Conservation (phyloP, 176 grass and related monocot species). For the Alloteropsis semialata region DNA sequence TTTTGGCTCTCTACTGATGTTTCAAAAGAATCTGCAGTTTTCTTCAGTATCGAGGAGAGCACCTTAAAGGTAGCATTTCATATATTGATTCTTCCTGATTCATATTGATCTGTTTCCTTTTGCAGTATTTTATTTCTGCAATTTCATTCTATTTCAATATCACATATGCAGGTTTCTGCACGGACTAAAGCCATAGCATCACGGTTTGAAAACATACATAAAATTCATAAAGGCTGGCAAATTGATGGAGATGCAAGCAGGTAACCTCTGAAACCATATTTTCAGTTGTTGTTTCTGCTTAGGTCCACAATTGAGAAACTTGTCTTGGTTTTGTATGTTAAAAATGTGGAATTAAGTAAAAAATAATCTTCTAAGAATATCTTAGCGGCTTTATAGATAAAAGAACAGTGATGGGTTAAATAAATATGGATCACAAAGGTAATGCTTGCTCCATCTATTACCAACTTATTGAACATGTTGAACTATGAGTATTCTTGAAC, state of each 20-base stretch:
- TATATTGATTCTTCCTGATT: background rate
- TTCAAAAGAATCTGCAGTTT: constrained; percentile 10
- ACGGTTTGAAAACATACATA: constrained; percentile 10
- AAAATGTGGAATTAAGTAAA: background rate
- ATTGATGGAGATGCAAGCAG: constrained; percentile 5
- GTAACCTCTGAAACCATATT: constrained; percentile 14
- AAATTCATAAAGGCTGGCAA: background rate
- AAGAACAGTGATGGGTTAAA: background rate
- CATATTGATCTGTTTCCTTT: background rate
- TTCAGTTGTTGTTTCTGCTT: background rate
- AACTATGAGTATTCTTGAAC: background rate
- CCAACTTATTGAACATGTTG: background rate
- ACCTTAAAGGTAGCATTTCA: constrained; percentile 12
- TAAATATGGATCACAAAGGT: background rate
- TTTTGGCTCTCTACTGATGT: constrained; percentile 21
- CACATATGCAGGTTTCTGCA: constrained; percentile 9
- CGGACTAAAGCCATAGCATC: constrained; percentile 20
- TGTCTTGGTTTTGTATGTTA: background rate
- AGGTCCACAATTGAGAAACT: background rate
- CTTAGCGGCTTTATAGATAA: background rate
- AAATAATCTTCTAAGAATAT: background rate
- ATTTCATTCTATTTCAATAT: background rate
- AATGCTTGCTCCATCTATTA: background rate
- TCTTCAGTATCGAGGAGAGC: background rate
- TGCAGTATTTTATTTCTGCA: background rate